These are phyloP conservation scores for Gynochthodes officinalis DNA, from an alignment of 257 asterid genomes.

Conservation along the genomic window DNA sequence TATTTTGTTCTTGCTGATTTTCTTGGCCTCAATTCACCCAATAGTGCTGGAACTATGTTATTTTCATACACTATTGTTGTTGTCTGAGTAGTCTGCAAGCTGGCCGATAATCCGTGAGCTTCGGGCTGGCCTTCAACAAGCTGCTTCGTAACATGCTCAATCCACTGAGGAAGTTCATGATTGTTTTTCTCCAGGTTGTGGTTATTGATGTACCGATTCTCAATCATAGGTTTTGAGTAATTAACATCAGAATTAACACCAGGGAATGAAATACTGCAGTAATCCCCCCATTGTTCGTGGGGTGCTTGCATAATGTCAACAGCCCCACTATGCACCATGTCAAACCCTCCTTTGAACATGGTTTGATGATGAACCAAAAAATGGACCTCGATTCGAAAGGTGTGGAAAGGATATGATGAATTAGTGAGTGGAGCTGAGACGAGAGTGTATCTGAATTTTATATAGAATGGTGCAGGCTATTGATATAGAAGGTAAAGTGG, in stretches of 20 bases:
- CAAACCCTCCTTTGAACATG: constrained; percentile 34
- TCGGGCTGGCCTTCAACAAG: constrained; percentile 58
- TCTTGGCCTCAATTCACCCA: constrained; percentile 37
- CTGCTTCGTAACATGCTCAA: constrained; percentile 56
- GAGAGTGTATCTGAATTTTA: background rate
- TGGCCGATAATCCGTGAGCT: constrained; percentile 6
- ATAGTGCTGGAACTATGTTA: constrained; percentile 23
- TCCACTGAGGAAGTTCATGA: constrained; percentile 67
- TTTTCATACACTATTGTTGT: constrained; percentile 7
- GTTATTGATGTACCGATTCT: constrained; percentile 4
- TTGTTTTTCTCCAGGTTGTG: constrained; percentile 20
- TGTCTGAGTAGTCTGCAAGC: constrained; percentile 6
- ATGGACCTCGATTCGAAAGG: too few species aligned
- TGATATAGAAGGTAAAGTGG: constrained; percentile 32
- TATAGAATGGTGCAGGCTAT: constrained; percentile 25
- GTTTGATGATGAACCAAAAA: background rate
- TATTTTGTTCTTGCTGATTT: constrained; percentile 29
- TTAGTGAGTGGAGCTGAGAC: background rate
- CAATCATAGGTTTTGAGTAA: constrained; percentile 8
- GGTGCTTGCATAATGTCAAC: constrained; percentile 41
- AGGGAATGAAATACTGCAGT: constrained; percentile 13
- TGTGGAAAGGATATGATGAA: too few species aligned
- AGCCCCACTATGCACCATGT: constrained; percentile 11
- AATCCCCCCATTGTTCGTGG: constrained; percentile 33
- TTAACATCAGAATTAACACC: constrained; percentile 8